Evolutionary conservation across 176 grass and related monocot species (phyloP).

Genomic region (Tillandsia fasciculata): DNA sequence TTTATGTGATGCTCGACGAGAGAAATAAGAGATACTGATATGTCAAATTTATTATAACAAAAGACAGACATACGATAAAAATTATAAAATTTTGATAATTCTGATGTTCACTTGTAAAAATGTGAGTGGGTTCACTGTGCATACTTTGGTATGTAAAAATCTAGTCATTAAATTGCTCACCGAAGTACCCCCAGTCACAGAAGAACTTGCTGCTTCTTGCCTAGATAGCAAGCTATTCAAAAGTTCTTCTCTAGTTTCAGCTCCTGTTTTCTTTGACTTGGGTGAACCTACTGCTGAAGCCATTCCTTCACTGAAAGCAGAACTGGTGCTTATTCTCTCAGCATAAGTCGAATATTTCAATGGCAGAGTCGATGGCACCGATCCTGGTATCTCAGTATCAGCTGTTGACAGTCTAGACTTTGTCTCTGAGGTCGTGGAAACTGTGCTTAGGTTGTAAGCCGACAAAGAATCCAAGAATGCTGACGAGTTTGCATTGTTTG

Average conservation of each 20-base stretch:
- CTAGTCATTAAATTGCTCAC: constrained; percentile 52
- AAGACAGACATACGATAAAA: too few species aligned
- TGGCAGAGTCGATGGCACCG: constrained; percentile 23
- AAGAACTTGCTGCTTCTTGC: constrained; percentile 43
- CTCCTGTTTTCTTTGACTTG: constrained; percentile 88
- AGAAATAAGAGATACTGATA: too few species aligned
- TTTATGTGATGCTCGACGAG: too few species aligned
- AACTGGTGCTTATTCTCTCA: constrained; percentile 60
- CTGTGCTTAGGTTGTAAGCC: constrained; percentile 30
- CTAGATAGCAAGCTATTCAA: constrained; percentile 49
- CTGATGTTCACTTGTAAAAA: neutral
- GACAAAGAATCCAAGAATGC: constrained; percentile 31
- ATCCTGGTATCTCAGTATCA: constrained; percentile 37
- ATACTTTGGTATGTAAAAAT: constrained; percentile 11
- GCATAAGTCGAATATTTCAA: constrained; percentile 51
- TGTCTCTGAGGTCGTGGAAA: constrained; percentile 30
- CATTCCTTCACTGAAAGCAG: constrained; percentile 83
- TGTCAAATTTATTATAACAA: neutral
- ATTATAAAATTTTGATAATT: too few species aligned
- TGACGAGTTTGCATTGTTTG: constrained; percentile 45
- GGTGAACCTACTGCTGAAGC: constrained; percentile 64
- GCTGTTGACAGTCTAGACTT: constrained; percentile 18
- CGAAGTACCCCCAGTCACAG: constrained; percentile 31
- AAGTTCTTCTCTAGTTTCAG: constrained; percentile 88
- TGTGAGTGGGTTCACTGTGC: neutral